Base-by-base conservation (phyloP, 768 basidiomycete species). In the Tulasnella sp. region DNA sequence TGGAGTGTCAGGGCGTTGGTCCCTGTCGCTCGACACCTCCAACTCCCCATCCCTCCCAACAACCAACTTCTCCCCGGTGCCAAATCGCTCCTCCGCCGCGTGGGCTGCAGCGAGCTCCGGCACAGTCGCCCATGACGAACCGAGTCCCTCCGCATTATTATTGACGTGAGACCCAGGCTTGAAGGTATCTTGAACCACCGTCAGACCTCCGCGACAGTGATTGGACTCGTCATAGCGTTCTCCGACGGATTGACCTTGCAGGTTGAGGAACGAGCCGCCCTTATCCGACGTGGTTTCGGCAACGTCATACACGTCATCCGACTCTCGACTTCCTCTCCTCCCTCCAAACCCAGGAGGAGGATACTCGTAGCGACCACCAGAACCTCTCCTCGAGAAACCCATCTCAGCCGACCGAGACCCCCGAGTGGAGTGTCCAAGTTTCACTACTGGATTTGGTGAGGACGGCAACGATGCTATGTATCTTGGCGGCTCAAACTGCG, bases 71-170 rank as follows among this genome's bases (percentile, higher is more conserved):
- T 37, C 64, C 18, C 11, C 74, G 18, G 40, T 4, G 31, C 40
- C 41, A 75, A 37, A n/a, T 1, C 40, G 40, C 74, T 28, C n/a
- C 37, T 11, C 12, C 46, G 74, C 1, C 74, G 6, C 20, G 31
- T 75, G 31, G 16, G 46, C 46, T 46, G 46, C 46, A 16, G 46
- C 46, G 46, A 46, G 14, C 46, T 46, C 46, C 18, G 4, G 74
- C 16, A 42, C 46, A 12, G 74, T 75, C 40, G 44, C 74, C 74
- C 37, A 75, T 12, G 74, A 42, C 41, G 74, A 75, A 28, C 40
- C 74, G 16, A 75, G 8, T 5, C 46, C 74, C 22, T 75, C 74
- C n/a, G 34, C 41, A 9, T 42, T 34, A 9, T 42, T 34, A 37
- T 46, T 46, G 18, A 11, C 74, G n/a, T 40, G 34, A 7, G 74